Evolutionary conservation across 805 yeast genomes (phyloP).

Genomic region (Candida ortonii): DNA sequence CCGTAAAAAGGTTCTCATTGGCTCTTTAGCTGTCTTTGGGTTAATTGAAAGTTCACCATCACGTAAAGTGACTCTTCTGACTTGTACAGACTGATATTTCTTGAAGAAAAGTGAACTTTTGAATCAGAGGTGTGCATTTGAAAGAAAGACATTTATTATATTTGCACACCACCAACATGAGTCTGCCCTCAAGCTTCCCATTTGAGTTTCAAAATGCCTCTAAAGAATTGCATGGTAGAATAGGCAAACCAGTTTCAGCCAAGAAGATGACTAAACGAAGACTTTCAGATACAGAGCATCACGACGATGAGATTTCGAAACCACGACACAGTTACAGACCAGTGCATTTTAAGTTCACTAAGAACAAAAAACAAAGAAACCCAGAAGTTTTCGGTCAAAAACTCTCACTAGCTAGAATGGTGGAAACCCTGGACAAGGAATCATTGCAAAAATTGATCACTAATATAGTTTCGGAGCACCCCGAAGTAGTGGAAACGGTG

Average conservation of each 20-base stretch:
- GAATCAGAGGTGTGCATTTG: too few relatives aligned
- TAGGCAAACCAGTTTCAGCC: conserved; percentile 15
- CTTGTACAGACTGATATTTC: too few relatives aligned
- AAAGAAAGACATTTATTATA: too few relatives aligned
- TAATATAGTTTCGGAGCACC: conserved; percentile 55
- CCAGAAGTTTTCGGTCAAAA: conserved; percentile 50
- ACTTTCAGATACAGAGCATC: conserved; percentile 11
- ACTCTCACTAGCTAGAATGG: conserved; percentile 59
- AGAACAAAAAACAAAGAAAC: conserved; percentile 35
- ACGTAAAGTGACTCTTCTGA: too few relatives aligned
- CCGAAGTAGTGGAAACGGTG: conserved; percentile 56
- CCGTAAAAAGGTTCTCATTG: too few relatives aligned
- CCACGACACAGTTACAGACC: conserved; percentile 10
- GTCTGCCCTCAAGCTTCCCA: conserved; percentile 10
- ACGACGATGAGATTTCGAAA: conserved; percentile 11
- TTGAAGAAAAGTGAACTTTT: too few relatives aligned
- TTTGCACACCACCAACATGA: too few relatives aligned
- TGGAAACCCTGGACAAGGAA: conserved; percentile 64
- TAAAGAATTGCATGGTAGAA: conserved; percentile 13
- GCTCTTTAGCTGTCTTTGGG: too few relatives aligned
- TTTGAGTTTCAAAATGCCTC: conserved; percentile 13
- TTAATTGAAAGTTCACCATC: too few relatives aligned
- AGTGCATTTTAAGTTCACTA: conserved; percentile 5
- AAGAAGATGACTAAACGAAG: conserved; percentile 20
- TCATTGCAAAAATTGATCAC: conserved; percentile 52